A percentile compares a stretch with the other conserved stretches of the same genome.
These are phyloP conservation scores for Hamigera avellanea DNA, from an alignment of 495 filamentous ascomycete genomes.

Conservation along the genomic window DNA sequence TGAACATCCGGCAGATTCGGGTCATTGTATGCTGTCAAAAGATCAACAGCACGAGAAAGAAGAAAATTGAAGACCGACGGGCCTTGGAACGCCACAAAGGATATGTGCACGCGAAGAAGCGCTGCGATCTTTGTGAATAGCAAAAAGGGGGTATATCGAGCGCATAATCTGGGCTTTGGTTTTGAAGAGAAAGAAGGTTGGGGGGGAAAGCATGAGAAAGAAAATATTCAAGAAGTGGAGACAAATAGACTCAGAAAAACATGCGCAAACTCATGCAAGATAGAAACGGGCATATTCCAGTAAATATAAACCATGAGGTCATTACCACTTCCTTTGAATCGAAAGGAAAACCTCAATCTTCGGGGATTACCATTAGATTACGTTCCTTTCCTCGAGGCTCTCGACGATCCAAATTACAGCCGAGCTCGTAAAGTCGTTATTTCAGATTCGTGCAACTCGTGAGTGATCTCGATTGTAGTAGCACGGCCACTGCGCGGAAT, in stretches of 20 bases:
- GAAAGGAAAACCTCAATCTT: slow-evolving; percentile 7
- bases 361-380: slow-evolving; percentile 30
- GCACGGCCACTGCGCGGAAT: slow-evolving; percentile 3
- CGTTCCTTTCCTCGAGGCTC: slow-evolving; percentile 13
- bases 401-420: slow-evolving; percentile 7
- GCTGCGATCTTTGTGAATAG: neutral
- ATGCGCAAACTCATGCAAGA: neutral
- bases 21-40: too few species aligned
- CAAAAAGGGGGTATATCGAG: slow-evolving; percentile 20
- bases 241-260: too few species aligned
- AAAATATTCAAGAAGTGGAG: too few species aligned
- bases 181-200: slow-evolving; percentile 4
- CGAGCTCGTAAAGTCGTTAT: slow-evolving; percentile 17
- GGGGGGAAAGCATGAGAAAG: neutral
- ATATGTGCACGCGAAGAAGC: neutral
- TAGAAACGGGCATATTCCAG: too few species aligned
- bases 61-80: neutral
- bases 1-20: too few species aligned
- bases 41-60: slow-evolving; percentile 1
- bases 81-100: too few species aligned
- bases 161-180: slow-evolving; percentile 4
- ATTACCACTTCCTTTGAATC: neutral
- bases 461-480: slow-evolving; percentile 5
- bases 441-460: slow-evolving; percentile 20
- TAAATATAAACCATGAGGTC: neutral